Evolutionary conservation across 495 filamentous ascomycete species (phyloP), one percentile per base, ranked within the genome.

Genomic region (Hypomontagnella monticulosa): DNA sequence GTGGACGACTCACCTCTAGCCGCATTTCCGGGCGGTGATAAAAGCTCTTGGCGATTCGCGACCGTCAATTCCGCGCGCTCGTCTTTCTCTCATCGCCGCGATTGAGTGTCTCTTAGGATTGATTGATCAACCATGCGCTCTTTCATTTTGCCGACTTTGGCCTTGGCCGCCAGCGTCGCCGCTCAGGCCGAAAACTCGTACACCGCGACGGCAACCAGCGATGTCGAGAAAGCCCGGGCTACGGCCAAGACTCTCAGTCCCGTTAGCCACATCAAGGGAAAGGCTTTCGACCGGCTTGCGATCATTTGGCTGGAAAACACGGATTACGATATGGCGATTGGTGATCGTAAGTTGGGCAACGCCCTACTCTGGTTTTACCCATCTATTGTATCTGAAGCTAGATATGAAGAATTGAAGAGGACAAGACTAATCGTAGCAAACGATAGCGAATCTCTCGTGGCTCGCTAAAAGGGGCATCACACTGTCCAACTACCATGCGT

Each of bases 251-350:
- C 79, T 0, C 46, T 53, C 46, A 86, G 83, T 30, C 87, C 88
- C 11, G 83, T 81, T 6, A 86, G 84, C 51, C 75, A 84, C 67
- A 85, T 92, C 49, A 65, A 78, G 58, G 90, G 90, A 51, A 80
- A 84, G 61, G 87, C 81, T 1, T 93, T 91, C 65, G 79, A 91
- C 72, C 83, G 87, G 8, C 85, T 91, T 60, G 81, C 85, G 33
- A 81, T 84, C 57, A 85, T 93, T 69, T 92, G 88, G 87, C 78
- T 91, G 11, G 90, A 91, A 77, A 93, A 92, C 69, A 88, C 85
- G 33, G 87, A 91, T 78, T 81, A 78, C 52, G 67, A 73, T 12
- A 78, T 73, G 73, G 76, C 74, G 7, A 57, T 70, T 19, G 67
- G 71, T n/a, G 72, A 76, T 67, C 70, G 64, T 73, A 58, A 60